A percentile compares a stretch with the other conserved stretches of the same genome.
Conservation (phyloP, 306 rosid species). For the Neltuma alba region DNA sequence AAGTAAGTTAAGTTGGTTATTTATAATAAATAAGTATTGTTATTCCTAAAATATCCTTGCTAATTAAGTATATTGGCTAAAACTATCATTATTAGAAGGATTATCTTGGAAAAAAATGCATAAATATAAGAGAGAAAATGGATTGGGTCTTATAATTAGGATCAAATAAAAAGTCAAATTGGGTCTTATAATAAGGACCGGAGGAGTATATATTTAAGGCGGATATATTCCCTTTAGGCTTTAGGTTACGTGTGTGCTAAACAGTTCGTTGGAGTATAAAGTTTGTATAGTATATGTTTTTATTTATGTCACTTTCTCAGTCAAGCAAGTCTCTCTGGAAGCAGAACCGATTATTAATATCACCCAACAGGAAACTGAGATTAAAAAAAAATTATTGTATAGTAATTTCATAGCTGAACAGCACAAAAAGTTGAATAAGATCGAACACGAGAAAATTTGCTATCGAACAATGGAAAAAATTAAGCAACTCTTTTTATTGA, state of each 20-base stretch:
- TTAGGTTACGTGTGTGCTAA: background rate
- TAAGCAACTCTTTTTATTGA: too few species aligned
- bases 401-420: background rate
- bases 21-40: too few species aligned
- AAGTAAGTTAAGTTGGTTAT: too few species aligned
- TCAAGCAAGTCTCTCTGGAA: background rate
- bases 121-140: too few species aligned
- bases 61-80: too few species aligned
- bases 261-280: background rate
- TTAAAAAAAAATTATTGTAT: background rate
- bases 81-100: too few species aligned
- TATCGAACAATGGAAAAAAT: background rate
- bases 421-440: background rate
- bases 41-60: too few species aligned
- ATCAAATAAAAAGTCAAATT: too few species aligned
- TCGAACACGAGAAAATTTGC: background rate
- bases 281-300: too few species aligned
- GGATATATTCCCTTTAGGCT: background rate
- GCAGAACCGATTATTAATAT: background rate
- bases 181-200: too few species aligned
- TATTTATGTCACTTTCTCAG: background rate
- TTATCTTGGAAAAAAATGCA: too few species aligned
- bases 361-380: background rate
- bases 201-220: background rate
- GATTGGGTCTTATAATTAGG: too few species aligned